Evolutionary conservation across 2,329 filamentous ascomycete genomes (phyloP).

Genomic region (Aspergillus sp.): DNA sequence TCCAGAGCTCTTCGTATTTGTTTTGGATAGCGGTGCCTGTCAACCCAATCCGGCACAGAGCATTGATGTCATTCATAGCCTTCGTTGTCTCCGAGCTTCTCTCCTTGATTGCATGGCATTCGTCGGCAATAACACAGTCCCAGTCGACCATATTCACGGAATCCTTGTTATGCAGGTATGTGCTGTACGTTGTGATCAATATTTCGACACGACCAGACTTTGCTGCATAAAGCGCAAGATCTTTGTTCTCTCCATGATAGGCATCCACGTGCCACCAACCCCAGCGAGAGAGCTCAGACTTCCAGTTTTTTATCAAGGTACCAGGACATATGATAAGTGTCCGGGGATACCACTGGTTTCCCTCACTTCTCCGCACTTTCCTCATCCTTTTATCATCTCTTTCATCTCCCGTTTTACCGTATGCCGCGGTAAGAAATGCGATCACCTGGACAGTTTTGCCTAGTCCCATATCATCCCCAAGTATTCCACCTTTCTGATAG

Average conservation of each 20-base stretch:
- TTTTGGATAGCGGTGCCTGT: slow-evolving; percentile 98
- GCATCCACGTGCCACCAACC: slow-evolving; percentile 91
- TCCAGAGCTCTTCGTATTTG: slow-evolving; percentile 96
- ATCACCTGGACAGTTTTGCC: slow-evolving; percentile 97
- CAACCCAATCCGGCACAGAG: slow-evolving; percentile 86
- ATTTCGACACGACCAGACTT: slow-evolving; percentile 77
- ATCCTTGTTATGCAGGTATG: slow-evolving; percentile 74
- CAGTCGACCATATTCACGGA: slow-evolving; percentile 82
- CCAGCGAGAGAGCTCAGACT: slow-evolving; percentile 81
- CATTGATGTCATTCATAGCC: slow-evolving; percentile 86
- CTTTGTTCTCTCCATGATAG: slow-evolving; percentile 73
- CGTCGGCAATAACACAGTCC: slow-evolving; percentile 93
- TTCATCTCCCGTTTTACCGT: slow-evolving; percentile 90
- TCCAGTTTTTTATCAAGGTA: slow-evolving; percentile 87
- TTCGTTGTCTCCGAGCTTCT: slow-evolving; percentile 72
- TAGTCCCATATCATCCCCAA: slow-evolving; percentile 96
- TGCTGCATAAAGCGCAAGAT: slow-evolving; percentile 70
- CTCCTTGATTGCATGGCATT: slow-evolving; percentile 89
- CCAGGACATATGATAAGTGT: slow-evolving; percentile 87
- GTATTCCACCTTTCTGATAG: slow-evolving; percentile 83
- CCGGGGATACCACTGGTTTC: slow-evolving; percentile 73
- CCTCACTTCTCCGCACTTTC: slow-evolving; percentile 67
- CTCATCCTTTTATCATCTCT: slow-evolving; percentile 84
- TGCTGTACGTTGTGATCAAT: slow-evolving; percentile 91
- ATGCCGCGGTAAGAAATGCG: slow-evolving; percentile 85